A percentile compares a stretch with the other conserved stretches of the same genome.
Conservation (phyloP, 768 basidiomycete species). For the Suillus lakei region DNA sequence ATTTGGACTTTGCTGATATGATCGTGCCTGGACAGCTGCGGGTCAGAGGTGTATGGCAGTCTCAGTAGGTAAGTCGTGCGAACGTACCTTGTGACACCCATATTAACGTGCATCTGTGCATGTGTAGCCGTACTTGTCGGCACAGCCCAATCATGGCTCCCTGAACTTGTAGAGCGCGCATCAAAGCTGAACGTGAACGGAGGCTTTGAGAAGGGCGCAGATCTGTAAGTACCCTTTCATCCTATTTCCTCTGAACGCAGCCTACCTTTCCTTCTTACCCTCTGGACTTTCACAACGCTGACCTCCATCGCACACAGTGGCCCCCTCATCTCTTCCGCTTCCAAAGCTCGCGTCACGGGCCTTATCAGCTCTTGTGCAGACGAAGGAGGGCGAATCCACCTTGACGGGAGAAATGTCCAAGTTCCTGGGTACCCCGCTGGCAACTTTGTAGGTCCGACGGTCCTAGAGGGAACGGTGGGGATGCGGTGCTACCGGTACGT, state of each 20-base stretch:
- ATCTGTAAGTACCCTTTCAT: conserved; percentile 57
- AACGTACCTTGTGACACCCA: background rate
- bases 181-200: conserved; percentile 81
- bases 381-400: conserved; percentile 84
- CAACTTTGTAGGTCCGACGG: conserved; percentile 94
- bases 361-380: conserved; percentile 75
- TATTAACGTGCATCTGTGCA: conserved; percentile 1
- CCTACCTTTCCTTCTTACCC: conserved; percentile 1
- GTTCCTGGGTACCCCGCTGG: conserved; percentile 82
- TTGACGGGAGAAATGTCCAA: conserved; percentile 78
- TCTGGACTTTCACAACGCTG: conserved; percentile 6
- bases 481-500: conserved; percentile 90
- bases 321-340: conserved; percentile 80
- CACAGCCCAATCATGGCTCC: conserved; percentile 76
- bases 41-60: conserved; percentile 98
- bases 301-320: conserved; percentile 48
- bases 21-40: conserved; percentile 60
- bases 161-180: conserved; percentile 84
- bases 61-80: conserved; percentile 70
- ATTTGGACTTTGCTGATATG: conserved; percentile 22
- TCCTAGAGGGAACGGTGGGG: conserved; percentile 79
- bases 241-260: background rate
- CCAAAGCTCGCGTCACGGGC: conserved; percentile 75
- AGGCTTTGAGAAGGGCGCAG: conserved; percentile 87
- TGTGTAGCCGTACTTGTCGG: conserved; percentile 79